Conservation (phyloP, 2,329 filamentous ascomycete species). For the Aspergillus pseudoviridinutans region DNA sequence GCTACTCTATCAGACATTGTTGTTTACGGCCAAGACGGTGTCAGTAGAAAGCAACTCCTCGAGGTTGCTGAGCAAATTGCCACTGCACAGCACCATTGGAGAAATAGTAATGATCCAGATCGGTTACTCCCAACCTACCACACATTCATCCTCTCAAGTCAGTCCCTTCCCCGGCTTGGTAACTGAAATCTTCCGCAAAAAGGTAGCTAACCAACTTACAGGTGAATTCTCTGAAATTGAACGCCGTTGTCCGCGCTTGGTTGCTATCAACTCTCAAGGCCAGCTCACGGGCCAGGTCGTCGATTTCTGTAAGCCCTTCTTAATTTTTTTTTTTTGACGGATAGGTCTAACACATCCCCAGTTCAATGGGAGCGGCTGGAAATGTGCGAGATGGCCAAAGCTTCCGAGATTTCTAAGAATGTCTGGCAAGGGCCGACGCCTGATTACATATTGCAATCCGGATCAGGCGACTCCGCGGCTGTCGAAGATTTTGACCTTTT, state of each 20-base stretch:
- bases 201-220: slow-evolving; percentile 37
- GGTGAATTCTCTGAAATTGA: slow-evolving; percentile 70
- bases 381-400: slow-evolving; percentile 89
- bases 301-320: slow-evolving; percentile 66
- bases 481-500: slow-evolving; percentile 68
- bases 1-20: slow-evolving; percentile 88
- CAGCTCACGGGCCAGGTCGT: slow-evolving; percentile 70
- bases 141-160: slow-evolving; percentile 71
- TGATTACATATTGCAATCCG: slow-evolving; percentile 54
- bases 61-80: slow-evolving; percentile 63
- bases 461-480: slow-evolving; percentile 44
- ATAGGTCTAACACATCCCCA: slow-evolving; percentile 21
- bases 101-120: slow-evolving; percentile 57
- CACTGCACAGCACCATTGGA: slow-evolving; percentile 72
- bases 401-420: slow-evolving; percentile 83
- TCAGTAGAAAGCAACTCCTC: slow-evolving; percentile 60
- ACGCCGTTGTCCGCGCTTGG: slow-evolving; percentile 61
- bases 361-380: slow-evolving; percentile 80
- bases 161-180: slow-evolving; percentile 23
- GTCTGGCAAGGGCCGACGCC: slow-evolving; percentile 89
- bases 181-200: slow-evolving; percentile 3
- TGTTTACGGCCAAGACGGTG: slow-evolving; percentile 74
- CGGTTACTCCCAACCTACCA: slow-evolving; percentile 66
- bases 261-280: slow-evolving; percentile 71
- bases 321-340: not conserved